Base-by-base conservation (phyloP, 495 filamentous ascomycete species). In the Trichocladium uniseriatum region DNA sequence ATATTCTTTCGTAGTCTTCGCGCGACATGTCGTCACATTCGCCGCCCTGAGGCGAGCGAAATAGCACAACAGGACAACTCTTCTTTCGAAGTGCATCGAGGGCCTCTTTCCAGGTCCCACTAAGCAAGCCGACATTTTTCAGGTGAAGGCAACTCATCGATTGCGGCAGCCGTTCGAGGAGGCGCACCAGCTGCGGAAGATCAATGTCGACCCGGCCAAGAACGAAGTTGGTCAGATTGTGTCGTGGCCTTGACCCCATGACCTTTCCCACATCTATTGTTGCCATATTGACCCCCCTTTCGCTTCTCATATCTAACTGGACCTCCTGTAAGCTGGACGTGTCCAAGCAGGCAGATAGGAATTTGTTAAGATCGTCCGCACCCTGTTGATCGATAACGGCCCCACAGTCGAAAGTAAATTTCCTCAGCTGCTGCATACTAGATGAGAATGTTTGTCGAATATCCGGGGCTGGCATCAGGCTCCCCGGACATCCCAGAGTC, bases 81-180 rank as follows among this genome's bases (percentile, higher is more conserved):
- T 51, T 36, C 20, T 45, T 15, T 19, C 41, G 40, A 11, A 51
- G 15, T n/a, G 22, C 49, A 38, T 45, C 49, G n/a, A 51, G 35
- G 15, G 16, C 49, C 14, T 51, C 41, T 13, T 36, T 21, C 49
- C 49, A 51, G 13, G 40, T 36, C 3, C 49, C 49, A 13, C 22
- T 45, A 13, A 18, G 32, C 41, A 51, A 51, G 40, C 20, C 2
- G 22, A 51, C 20, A 32, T 16, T 6, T 6, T 29, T 1, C 8
- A 32, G n/a, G 6, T 7, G 4, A 7, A 51, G 11, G 22, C 9
- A 13, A 13, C 15, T 3, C 15, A 51, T 29, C 2, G 31, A 9
- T 37, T 44, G 22, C 24, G 49, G 40, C 16, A 44, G 31, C n/a
- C 34, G 34, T 39, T 38, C 22, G 32, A 51, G 29, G 22, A 51